A percentile compares a stretch with the other conserved stretches of the same genome.
These are phyloP conservation scores for Hemileccinum impolitum DNA, from an alignment of 768 basidiomycete genomes.

Conservation along the genomic window DNA sequence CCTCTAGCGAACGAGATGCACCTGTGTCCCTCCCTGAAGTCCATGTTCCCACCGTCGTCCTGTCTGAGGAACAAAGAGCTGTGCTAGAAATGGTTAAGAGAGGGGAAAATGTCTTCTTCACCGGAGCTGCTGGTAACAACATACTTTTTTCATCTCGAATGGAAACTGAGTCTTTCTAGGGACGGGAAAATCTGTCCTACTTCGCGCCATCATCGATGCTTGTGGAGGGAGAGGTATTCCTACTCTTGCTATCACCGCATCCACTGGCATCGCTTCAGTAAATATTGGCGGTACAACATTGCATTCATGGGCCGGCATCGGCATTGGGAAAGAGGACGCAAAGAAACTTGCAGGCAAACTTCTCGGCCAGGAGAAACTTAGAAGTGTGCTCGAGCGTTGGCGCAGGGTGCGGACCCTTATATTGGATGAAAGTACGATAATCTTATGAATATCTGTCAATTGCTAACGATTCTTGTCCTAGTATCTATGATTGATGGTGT, in stretches of 20 bases:
- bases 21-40: not conserved
- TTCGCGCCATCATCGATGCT: constrained; percentile 66
- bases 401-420: constrained; percentile 58
- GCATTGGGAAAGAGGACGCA: constrained; percentile 59
- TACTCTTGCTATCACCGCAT: constrained; percentile 72
- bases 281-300: constrained; percentile 82
- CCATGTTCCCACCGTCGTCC: constrained; percentile 22
- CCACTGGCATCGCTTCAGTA: constrained; percentile 75
- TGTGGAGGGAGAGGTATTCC: constrained; percentile 36
- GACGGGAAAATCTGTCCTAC: constrained; percentile 81
- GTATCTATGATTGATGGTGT: constrained; percentile 88
- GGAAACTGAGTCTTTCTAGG: constrained; percentile 34
- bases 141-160: not conserved
- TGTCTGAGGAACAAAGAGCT: constrained; percentile 51
- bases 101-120: constrained; percentile 76
- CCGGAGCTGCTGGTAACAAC: constrained; percentile 67
- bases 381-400: constrained; percentile 58
- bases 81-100: constrained; percentile 53
- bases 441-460: not conserved
- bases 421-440: constrained; percentile 74
- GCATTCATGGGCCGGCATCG: constrained; percentile 82
- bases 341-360: constrained; percentile 55
- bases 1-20: not conserved
- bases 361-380: constrained; percentile 37
- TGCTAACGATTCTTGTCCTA: constrained; percentile 26